Base-by-base conservation (phyloP, 495 filamentous ascomycete genomes). In the Thozetella sp. region DNA sequence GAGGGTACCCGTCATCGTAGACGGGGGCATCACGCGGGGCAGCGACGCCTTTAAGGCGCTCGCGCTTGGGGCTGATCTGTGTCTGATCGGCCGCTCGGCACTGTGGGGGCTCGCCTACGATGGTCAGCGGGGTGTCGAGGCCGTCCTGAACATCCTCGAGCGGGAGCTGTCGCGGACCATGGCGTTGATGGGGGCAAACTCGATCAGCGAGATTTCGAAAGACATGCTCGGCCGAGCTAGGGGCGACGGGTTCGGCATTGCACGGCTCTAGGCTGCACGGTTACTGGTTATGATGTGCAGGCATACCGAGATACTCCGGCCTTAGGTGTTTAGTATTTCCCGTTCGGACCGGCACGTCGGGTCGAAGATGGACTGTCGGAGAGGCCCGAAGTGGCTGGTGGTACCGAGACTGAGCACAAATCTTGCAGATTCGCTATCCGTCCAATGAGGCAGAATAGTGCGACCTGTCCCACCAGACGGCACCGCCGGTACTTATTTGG, bases 1-100 rank as follows among this genome's bases (percentile, higher is more conserved):
- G 80, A 75, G 70, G 56, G 78, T 90, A 65, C 79, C 84, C 25
- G 76, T 90, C 23, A 81, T 77, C 56, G 67, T 90, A 37, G 87
- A 91, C 58, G 86, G 85, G 1, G 87, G 86, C 0, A 80, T 89
- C 11, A 78, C 77, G 22, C 72, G 82, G 2, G 86, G 86, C 0
- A 81, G 75, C 2, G 86, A 88, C 66, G 83, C 88, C n/a, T 83
- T 89, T 59, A 89, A 88, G 63, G 83, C 84, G 0, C 50, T 89
- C 43, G 84, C 80, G 37, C 69, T 89, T 11, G 86, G 86, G 3
- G 86, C 85, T 3, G 84, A 48, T 4, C 4, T 20, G 43, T 11
- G 9, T 11, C 3, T 11, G 43, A 48, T 48, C 10, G 43, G 43
- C 3, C 43, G 43, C 6, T 37, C 30, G 30, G 30, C 30, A 66